Conservation (phyloP, 2,329 filamentous ascomycete genomes). For the Alternaria brassicae region DNA sequence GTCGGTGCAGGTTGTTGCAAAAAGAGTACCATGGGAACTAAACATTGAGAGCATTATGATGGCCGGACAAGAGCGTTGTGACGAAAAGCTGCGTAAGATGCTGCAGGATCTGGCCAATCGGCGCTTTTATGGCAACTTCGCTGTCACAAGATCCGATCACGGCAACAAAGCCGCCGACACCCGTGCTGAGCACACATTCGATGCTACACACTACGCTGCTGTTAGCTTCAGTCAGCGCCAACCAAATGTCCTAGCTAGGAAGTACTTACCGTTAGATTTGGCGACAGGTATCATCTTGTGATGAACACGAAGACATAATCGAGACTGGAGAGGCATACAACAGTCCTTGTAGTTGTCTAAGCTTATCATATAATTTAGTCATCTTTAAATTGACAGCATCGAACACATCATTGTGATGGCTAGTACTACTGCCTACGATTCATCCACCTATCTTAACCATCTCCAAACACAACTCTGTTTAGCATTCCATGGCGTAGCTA, state of each 20-base stretch:
- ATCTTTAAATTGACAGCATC: background rate
- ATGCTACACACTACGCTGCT: background rate
- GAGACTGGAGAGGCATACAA: background rate
- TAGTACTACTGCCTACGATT: background rate
- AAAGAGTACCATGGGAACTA: background rate
- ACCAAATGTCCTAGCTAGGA: background rate
- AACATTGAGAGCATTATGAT: background rate
- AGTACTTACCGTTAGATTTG: background rate
- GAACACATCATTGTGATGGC: background rate
- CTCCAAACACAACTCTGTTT: slow-evolving; percentile 1
- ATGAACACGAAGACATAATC: background rate
- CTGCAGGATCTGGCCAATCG: slow-evolving; percentile 26
- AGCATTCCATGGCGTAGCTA: slow-evolving; percentile 10
- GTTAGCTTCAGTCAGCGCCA: background rate
- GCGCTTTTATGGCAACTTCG: slow-evolving; percentile 12
- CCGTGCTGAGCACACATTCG: slow-evolving; percentile 27
- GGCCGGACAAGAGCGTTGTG: slow-evolving; percentile 1
- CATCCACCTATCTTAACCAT: background rate
- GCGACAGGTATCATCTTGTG: background rate
- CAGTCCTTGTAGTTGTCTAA: background rate
- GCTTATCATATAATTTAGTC: background rate
- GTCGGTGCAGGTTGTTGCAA: background rate
- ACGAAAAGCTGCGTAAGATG: slow-evolving; percentile 30
- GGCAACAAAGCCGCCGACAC: slow-evolving; percentile 37
- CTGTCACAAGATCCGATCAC: slow-evolving; percentile 13